Evolutionary conservation across 2,329 filamentous ascomycete genomes (phyloP).

Genomic region (Diaporthe vexans): DNA sequence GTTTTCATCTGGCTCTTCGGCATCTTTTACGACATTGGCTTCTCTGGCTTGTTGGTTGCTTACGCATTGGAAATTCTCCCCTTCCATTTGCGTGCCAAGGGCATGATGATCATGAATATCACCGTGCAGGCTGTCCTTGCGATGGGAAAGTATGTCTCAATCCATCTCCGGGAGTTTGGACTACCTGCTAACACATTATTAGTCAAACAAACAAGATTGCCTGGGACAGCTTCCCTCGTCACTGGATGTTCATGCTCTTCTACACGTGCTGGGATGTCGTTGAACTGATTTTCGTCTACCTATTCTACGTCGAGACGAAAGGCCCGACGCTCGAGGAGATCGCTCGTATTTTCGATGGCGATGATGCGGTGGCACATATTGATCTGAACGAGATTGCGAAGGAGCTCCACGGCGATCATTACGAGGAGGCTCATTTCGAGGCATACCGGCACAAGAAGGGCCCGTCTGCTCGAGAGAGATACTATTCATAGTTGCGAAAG

Average conservation of each 20-base stretch:
- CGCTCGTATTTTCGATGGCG: constrained; percentile 78
- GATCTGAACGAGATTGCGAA: constrained; percentile 69
- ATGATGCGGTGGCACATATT: constrained; percentile 68
- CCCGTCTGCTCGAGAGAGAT: constrained; percentile 37
- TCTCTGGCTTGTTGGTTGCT: constrained; percentile 69
- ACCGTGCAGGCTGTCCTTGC: constrained; percentile 73
- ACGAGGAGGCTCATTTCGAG: constrained; percentile 47
- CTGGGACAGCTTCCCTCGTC: constrained; percentile 69
- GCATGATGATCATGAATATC: constrained; percentile 76
- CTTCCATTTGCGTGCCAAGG: constrained; percentile 70
- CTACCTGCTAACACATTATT: neutral
- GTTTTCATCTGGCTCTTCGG: constrained; percentile 72
- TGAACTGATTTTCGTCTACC: constrained; percentile 74
- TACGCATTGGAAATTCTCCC: constrained; percentile 72
- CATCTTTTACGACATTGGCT: constrained; percentile 72
- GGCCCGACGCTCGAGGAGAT: constrained; percentile 80
- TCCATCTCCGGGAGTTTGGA: neutral
- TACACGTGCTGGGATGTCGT: constrained; percentile 74
- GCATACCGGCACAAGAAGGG: constrained; percentile 36
- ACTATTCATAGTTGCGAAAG: constrained; percentile 29
- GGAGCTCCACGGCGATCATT: constrained; percentile 59
- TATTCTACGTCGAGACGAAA: constrained; percentile 79
- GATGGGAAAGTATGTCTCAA: constrained; percentile 68
- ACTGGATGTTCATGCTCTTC: constrained; percentile 77
- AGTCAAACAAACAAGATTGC: constrained; percentile 75